Evolutionary conservation across 148 eudicot species (phyloP).

Genomic region (Spergularia bocconei): DNA sequence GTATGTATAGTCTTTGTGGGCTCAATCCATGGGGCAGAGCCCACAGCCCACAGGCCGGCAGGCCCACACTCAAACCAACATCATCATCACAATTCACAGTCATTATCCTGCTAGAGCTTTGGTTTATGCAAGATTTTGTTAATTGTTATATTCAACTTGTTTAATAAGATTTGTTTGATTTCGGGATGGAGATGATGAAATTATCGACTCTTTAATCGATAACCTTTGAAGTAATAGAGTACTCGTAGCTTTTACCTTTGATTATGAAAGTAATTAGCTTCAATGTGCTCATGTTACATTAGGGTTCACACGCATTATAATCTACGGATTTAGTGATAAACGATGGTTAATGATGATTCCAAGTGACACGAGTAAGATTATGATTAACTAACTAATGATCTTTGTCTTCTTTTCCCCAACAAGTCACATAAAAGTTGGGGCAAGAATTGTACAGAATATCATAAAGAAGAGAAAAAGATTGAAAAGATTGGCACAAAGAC

Average conservation of each 20-base stretch:
- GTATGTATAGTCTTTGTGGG: too few relatives aligned
- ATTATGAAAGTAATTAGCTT: slow-evolving; percentile 1
- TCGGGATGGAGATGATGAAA: not conserved
- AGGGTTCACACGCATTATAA: not conserved
- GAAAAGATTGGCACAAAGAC: not conserved
- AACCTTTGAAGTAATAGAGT: not conserved
- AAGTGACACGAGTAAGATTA: slow-evolving; percentile 17
- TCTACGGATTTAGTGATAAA: too few relatives aligned
- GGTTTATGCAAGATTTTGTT: too few relatives aligned
- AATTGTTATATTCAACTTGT: too few relatives aligned
- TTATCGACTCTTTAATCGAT: not conserved
- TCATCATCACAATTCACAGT: too few relatives aligned
- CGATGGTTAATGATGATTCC: slow-evolving; percentile 1
- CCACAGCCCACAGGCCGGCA: too few relatives aligned
- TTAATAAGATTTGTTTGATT: too few relatives aligned
- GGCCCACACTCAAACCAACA: too few relatives aligned
- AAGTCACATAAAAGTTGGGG: slow-evolving; percentile 31
- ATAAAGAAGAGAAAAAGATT: slow-evolving; percentile 12
- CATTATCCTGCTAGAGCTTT: too few relatives aligned
- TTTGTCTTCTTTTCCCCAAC: slow-evolving; percentile 34
- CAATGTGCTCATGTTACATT: not conserved
- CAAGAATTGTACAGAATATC: slow-evolving; percentile 15
- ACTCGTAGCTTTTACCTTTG: not conserved
- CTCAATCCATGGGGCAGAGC: too few relatives aligned
- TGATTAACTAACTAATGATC: slow-evolving; percentile 24